These are phyloP conservation scores for Cyberlindnera mississippiensis DNA, from an alignment of 805 yeast species.

Conservation along the genomic window DNA sequence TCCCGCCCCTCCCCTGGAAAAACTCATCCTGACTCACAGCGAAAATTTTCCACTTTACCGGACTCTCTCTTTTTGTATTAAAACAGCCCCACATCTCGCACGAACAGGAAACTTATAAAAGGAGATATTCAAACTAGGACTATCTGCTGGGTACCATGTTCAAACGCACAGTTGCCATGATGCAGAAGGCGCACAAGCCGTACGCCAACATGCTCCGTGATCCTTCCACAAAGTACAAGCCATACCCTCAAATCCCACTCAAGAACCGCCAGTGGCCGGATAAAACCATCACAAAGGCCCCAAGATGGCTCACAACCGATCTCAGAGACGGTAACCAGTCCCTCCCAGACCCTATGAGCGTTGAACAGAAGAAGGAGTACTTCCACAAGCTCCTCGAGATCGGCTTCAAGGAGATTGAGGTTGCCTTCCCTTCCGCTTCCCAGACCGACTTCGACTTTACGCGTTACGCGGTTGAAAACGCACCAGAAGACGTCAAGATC, in stretches of 20 bases:
- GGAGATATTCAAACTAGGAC: no score
- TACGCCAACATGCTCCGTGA: constrained; percentile 60
- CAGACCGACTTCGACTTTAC: constrained; percentile 83
- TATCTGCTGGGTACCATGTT: no score
- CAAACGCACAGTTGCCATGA: constrained; percentile 17
- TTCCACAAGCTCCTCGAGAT: constrained; percentile 67
- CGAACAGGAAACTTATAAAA: no score
- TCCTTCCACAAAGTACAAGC: constrained; percentile 59
- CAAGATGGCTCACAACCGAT: constrained; percentile 79
- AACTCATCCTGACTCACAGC: no score
- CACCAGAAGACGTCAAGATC: constrained; percentile 70
- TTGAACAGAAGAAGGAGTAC: constrained; percentile 68
- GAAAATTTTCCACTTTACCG: no score
- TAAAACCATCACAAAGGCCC: constrained; percentile 61
- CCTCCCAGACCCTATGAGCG: constrained; percentile 78
- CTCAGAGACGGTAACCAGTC: constrained; percentile 81
- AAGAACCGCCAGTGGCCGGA: constrained; percentile 72
- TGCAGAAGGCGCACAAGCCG: constrained; percentile 29
- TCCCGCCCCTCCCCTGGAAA: no score
- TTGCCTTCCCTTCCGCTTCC: constrained; percentile 76
- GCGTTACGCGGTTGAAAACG: constrained; percentile 71
- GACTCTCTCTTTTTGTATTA: no score
- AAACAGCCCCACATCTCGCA: no score
- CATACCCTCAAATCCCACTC: constrained; percentile 51
- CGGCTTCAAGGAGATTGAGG: constrained; percentile 81